Base-by-base conservation (phyloP, 768 basidiomycete species). In the Mycena metata region DNA sequence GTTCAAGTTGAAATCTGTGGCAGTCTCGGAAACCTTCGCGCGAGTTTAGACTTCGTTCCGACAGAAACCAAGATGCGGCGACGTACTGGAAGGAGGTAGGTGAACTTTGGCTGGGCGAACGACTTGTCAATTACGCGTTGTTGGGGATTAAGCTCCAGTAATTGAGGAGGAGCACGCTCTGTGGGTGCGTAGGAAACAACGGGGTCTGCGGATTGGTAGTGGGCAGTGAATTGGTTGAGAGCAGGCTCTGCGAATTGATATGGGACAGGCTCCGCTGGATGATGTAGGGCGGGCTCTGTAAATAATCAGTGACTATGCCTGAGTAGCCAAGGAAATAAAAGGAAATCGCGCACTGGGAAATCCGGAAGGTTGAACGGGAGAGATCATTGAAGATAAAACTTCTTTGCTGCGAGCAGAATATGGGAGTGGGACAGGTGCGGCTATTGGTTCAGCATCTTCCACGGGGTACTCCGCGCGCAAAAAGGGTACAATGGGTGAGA, bases 351-450 rank as follows among this genome's bases (percentile, higher is more conserved):
- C 47, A 66, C 65, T 60, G 1, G 57, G 49, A 26, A 51, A 52
- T 17, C 64, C 64, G 7, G 64, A 6, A 21, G 64, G 58, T 43
- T 66, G 65, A 46, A 41, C 69, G 24, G 75, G 69, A 19, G 73
- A 77, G 41, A 80, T 78, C 78, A 80, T 78, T 8, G 74, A 70
- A 43, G 72, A 59, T 10, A 80, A 58, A n/a, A 77, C 78, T 13
- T 71, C 71, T 30, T 71, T 73, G 60, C 76, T 77, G 33, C 77
- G 77, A 30, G 74, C 75, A 43, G 72, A 74, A 56, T 77, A 79
- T 7, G 76, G 73, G 9, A 79, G 58, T n/a, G 78, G 77, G 12
- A 80, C 72, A 30, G 79, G 79, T 16, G 78, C 74, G 5, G 70
- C 75, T 33, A 80, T 78, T n/a, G 67, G 64, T 43, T 63, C 45